Evolutionary conservation across 345 rosid species (phyloP), one percentile per base, ranked within the genome.

Genomic region (Gossypium rotundifolium): DNA sequence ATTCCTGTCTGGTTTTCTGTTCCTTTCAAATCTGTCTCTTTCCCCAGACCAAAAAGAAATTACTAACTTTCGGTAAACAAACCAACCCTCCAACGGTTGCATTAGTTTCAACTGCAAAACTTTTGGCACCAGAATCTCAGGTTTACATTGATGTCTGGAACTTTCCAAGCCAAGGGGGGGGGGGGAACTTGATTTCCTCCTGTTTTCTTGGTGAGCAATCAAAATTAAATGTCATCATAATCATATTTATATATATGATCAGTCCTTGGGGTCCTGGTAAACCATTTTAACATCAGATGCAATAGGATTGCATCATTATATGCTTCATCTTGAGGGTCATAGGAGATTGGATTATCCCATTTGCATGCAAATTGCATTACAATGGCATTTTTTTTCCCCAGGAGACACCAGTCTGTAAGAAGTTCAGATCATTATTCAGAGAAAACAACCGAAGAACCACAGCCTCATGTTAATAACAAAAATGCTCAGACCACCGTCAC

Each of bases 401-500:
- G 51, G 54, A 78, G 80, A 64, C 62, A 83, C 0, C 60, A 73
- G 2, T 77, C 83, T 9, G 13, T 76, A 17, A 58, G 76, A 14
- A 70, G 44, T 40, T 11, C 70, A 11, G 80, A 79, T 3, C 67
- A 77, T 4, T 72, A 72, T 48, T 78, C 73, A 5, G 88, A 87
- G 18, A 85, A 78, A 76, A 65, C 83, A 76, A 61, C 79, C 23
- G 89, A 86, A 3, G 90, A 88, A 57, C 87, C 87, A 4, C 49
- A 70, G 11, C 70, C 62, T 17, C 53, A 40, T 3, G 63, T 20
- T 3, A 78, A 83, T 4, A 72, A 57, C 27, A 86, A 80, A 66
- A 81, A 85, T 0, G 85, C 84, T 9, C 92, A 90, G 65, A 86
- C 86, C 88, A 87, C 88, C 3, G 94, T 88, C 23, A 85, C 88